Evolutionary conservation across 768 basidiomycete species (phyloP).

Genomic region (Stropharia rugosoannulata): DNA sequence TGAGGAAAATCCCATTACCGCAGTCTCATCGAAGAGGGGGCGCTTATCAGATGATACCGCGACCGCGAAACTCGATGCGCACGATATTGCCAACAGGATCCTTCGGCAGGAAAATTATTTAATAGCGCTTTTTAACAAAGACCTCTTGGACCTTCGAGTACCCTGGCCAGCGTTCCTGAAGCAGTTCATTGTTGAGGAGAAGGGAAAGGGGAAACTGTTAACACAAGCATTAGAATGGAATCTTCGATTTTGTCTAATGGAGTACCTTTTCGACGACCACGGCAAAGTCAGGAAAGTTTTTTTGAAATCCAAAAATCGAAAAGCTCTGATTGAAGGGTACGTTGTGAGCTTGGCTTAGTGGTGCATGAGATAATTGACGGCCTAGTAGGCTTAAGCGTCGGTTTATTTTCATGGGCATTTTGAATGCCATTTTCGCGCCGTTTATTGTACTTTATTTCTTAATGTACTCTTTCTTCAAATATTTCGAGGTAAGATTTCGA

Average conservation of each 20-base stretch:
- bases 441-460: conserved; percentile 96
- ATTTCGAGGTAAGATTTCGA: conserved; percentile 81
- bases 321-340: conserved; percentile 81
- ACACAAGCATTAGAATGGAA: conserved; percentile 98
- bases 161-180: conserved; percentile 68
- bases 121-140: conserved; percentile 97
- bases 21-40: conserved; percentile 63
- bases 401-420: conserved; percentile 94
- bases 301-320: conserved; percentile 79
- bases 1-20: conserved; percentile 91
- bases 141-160: conserved; percentile 83
- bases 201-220: conserved; percentile 74
- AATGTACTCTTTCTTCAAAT: conserved; percentile 99
- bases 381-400: conserved; percentile 67
- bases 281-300: conserved; percentile 92
- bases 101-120: conserved; percentile 98
- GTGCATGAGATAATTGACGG: not conserved
- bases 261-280: conserved; percentile 88
- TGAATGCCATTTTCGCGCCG: conserved; percentile 94
- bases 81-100: conserved; percentile 97
- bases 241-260: conserved; percentile 91
- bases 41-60: conserved; percentile 58
- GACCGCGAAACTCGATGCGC: conserved; percentile 91
- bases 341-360: not conserved
- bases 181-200: conserved; percentile 47